Base-by-base conservation (phyloP, 2,329 filamentous ascomycete species). In the Epichloe festucae region DNA sequence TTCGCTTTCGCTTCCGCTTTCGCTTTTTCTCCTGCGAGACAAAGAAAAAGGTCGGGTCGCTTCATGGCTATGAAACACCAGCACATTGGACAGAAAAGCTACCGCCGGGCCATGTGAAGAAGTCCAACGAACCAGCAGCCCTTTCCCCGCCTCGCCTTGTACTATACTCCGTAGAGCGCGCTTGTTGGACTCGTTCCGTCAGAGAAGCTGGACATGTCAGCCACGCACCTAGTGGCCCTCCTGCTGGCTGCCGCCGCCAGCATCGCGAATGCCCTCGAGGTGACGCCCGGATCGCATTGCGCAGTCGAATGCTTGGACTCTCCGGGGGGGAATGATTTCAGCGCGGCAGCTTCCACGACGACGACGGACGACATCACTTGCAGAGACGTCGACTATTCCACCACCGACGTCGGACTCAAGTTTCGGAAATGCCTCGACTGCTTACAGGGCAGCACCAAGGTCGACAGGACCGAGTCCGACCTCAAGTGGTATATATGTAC, bases 251-350 rank as follows among this genome's bases (percentile, higher is more conserved):
- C 60, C 38, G 42, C 63, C 19, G 21, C 52, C 14, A 46, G 53
- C n/a, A 17, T 51, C 39, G 50, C 45, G 3, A 12, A 46, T 11
- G 69, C 67, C 3, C 62, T 78, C 3, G 65, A 74, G 49, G 71
- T 78, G 2, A 71, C 74, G 1, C 73, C 76, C 0, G 72, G 72
- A 10, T 80, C 77, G 0, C 59, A 66, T 10, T 81, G 77, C 57
- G 69, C 75, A 0, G 61, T 70, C 0, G 53, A 72, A 2, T 81
- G 77, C 51, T 58, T 75, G 4, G 69, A 74, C 53, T 62, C 65
- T 2, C 52, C 59, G 0, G 61, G 64, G 12, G 60, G 58, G 10
- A 63, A 73, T 52, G 50, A 59, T 0, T 57, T 63, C 35, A 62
- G 69, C 19, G 56, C 71, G 0, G 56, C 57, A 2, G 57, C 62